Base-by-base conservation (phyloP, 2,329 filamentous ascomycete species). In the Diaporthe aspalathi region DNA sequence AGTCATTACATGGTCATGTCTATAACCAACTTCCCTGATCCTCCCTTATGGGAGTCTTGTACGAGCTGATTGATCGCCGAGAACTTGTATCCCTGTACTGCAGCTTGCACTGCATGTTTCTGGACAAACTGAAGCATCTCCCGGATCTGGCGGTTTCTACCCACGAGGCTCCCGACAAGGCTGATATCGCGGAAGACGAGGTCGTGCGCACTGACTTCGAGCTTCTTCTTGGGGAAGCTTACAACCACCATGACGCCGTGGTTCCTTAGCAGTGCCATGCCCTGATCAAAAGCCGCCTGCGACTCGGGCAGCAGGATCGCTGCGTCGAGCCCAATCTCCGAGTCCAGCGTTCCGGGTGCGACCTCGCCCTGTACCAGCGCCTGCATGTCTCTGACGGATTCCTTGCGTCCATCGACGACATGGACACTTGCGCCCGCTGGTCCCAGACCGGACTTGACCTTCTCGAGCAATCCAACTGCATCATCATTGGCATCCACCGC, bases 141-240 rank as follows among this genome's bases (percentile, higher is more conserved):
- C 22, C 57, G 38, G n/a, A 62, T 29, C 57, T 62, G 57, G 27
- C 32, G 57, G n/a, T 62, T 62, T 14, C 57, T 45, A 24, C 57
- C 57, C 1, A 62, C 57, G 17, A 62, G 57, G 14, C 38, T 47
- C 20, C 57, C 57, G 20, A 45, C 40, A 17, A 62, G 5, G 24
- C 40, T 47, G 57, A 62, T 62, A 22, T 62, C 40, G 24, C 57
- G 57, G 27, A 62, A 62, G 40, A 62, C 40, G 32, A 62, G 57
- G 12, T 62, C 57, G 6, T 8, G 4, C 24, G 57, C 40, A 12
- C 40, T 45, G 40, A 62, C 40, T n/a, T 47, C 40, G 16, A 62
- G 40, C 40, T 47, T 47, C 57, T 47, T 47, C 9, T 62, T 32
- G 24, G 57, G 57, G 8, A 62, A 62, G 40, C 57, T 62, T 12